A percentile compares a stretch with the other conserved stretches of the same genome.
Evolutionary conservation across 139 green algal species (phyloP).

Genomic region (Astrephomene gubernaculifera): DNA sequence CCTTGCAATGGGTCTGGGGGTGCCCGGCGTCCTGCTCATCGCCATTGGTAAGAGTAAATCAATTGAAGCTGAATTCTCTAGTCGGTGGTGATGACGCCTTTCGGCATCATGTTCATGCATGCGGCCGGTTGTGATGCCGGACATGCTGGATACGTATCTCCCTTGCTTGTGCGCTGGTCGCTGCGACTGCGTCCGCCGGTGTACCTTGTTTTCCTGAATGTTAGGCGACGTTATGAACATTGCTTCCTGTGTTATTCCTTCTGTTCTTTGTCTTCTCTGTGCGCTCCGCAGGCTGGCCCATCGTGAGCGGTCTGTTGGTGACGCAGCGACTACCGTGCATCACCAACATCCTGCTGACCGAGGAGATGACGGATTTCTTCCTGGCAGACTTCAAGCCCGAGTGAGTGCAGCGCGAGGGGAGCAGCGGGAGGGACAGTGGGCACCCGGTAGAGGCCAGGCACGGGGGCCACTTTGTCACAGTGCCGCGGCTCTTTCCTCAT

Average conservation of each 20-base stretch:
- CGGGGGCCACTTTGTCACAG: no score
- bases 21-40: constrained; percentile 16
- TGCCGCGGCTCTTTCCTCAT: no score
- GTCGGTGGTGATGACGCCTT: neutral
- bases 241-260: no score
- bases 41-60: constrained; percentile 8
- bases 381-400: constrained; percentile 34
- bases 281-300: neutral
- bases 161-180: no score
- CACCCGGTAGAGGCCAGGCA: no score
- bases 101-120: no score
- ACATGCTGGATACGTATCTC: no score
- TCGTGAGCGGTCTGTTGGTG: constrained; percentile 17
- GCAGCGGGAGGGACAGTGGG: neutral
- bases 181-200: no score
- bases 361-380: constrained; percentile 37
- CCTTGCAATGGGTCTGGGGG: constrained; percentile 18
- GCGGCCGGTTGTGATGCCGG: no score
- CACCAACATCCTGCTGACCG: constrained; percentile 16
- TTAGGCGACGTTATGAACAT: no score
- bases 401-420: neutral
- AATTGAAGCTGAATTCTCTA: neutral
- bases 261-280: no score
- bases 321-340: constrained; percentile 1
- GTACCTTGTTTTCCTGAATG: no score